Evolutionary conservation across 164 flowering plant species (phyloP), one percentile per base, ranked within the genome.

Genomic region (Brasenia schreberi): DNA sequence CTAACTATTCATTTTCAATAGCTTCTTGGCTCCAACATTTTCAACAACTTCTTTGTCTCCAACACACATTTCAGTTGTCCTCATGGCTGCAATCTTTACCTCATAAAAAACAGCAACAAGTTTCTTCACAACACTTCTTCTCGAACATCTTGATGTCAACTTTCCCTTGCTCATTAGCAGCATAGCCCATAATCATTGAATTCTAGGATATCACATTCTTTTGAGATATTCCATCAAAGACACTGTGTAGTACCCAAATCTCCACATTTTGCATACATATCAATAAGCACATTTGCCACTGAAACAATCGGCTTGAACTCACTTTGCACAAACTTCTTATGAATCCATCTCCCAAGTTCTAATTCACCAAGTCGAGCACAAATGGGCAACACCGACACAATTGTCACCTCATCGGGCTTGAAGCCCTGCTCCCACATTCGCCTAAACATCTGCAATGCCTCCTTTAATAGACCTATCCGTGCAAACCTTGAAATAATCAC

Each of bases 221-320:
- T n/a, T n/a, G n/a, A n/a, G n/a, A n/a, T n/a, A n/a, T n/a, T n/a
- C n/a, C n/a, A n/a, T n/a, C n/a, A n/a, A n/a, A n/a, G n/a, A n/a
- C n/a, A n/a, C n/a, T n/a, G n/a, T n/a, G n/a, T n/a, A 18, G 70
- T 73, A 19, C 76, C 86, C 67, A 85, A 59, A 63, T 75, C 76
- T 39, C 93, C 96, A 70, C 83, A 82, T 66, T 92, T 92, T 64
- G 84, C 77, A 69, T 82, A 81, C 67, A 83, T 84, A 70, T 87
- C 88, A 17, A 11, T 77, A 11, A 90, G 67, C 0, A 96, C 73
- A 73, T 88, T 92, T 4, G 88, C 91, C 12, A 88, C 90, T 0
- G 81, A 65, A 43, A 80, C 67, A 23, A 67, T 64, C 39, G 81
- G 68, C 53, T 39, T 66, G 42, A 85, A 76, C n/a, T 80, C 80